Evolutionary conservation across 2,329 filamentous ascomycete species (phyloP), one percentile per base, ranked within the genome.

Genomic region (Thermothelomyces thermophilus): DNA sequence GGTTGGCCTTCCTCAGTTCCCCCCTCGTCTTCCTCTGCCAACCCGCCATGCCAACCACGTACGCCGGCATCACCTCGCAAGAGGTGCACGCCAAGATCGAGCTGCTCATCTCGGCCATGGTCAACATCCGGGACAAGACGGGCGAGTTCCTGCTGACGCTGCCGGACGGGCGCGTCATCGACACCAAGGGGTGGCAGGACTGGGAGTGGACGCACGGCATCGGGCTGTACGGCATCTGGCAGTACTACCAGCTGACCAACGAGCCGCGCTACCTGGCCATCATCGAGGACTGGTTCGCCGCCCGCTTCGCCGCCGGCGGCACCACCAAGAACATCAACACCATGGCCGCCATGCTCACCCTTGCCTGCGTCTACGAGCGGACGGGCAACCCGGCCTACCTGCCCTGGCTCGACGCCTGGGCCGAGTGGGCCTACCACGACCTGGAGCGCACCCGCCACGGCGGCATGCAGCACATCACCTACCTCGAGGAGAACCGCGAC

Each of bases 321-420:
- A 90, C 87, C 3, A 88, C 84, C 34, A 90, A 90, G 65, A 90
- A 90, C 66, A 89, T 89, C 74, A 90, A 89, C 71, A 90, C 87
- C 14, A 89, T 90, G 85, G 82, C 84, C 11, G 82, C 82, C 0
- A 87, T 90, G 65, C 70, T 90, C 17, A 87, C 86, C 0, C 74
- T 90, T 1, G 86, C 86, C 0, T 82, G 82, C 62, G 73, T 90
- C n/a, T 90, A 90, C 61, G 86, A 90, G 66, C 79, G 83, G 64
- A 87, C 83, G 0, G 69, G 75, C 8, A 83, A 88, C 60, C 72
- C 75, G 55, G 80, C 77, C 0, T 90, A 88, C 62, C 70, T 86
- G 7, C 83, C 86, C 0, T 90, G 86, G 86, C 72, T 91, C 5
- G 87, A 91, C 60, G 74, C 76, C 41, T 91, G 87, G 87, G 87